Conservation (phyloP, 2,329 filamentous ascomycete genomes). For the Mariannaea sp. region DNA sequence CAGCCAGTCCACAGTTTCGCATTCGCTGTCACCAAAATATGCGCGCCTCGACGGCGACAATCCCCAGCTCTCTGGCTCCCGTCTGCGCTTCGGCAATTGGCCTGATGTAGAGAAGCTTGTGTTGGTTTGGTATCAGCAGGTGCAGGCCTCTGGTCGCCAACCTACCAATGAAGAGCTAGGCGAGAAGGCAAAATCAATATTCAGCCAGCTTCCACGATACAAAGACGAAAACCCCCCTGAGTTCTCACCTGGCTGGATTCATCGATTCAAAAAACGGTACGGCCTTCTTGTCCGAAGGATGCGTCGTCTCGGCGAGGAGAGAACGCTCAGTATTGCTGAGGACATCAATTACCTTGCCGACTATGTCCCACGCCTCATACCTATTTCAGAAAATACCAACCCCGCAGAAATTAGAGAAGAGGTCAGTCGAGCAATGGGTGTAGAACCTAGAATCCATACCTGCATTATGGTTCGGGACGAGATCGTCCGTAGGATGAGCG, state of each 20-base stretch:
- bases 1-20: constrained; percentile 66
- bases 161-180: constrained; percentile 67
- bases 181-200: constrained; percentile 65
- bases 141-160: constrained; percentile 57
- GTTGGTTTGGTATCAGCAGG: constrained; percentile 59
- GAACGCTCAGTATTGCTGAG: constrained; percentile 54
- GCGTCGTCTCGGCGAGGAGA: constrained; percentile 53
- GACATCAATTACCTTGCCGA: constrained; percentile 66
- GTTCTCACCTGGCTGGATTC: constrained; percentile 68
- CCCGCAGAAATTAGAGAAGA: constrained; percentile 64
- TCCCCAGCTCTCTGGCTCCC: constrained; percentile 65
- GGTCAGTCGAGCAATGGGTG: constrained; percentile 58
- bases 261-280: constrained; percentile 68
- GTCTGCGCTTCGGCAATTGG: constrained; percentile 67
- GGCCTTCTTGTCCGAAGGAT: constrained; percentile 62
- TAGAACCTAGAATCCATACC: constrained; percentile 57
- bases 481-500: constrained; percentile 50
- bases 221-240: constrained; percentile 64
- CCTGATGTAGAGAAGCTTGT: constrained; percentile 65
- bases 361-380: constrained; percentile 63
- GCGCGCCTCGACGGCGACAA: constrained; percentile 63
- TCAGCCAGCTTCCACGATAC: constrained; percentile 62
- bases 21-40: constrained; percentile 66
- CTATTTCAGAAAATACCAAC: constrained; percentile 61
- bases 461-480: constrained; percentile 65